Base-by-base conservation (phyloP, 768 basidiomycete species). In the Tephrocybe sp. region DNA sequence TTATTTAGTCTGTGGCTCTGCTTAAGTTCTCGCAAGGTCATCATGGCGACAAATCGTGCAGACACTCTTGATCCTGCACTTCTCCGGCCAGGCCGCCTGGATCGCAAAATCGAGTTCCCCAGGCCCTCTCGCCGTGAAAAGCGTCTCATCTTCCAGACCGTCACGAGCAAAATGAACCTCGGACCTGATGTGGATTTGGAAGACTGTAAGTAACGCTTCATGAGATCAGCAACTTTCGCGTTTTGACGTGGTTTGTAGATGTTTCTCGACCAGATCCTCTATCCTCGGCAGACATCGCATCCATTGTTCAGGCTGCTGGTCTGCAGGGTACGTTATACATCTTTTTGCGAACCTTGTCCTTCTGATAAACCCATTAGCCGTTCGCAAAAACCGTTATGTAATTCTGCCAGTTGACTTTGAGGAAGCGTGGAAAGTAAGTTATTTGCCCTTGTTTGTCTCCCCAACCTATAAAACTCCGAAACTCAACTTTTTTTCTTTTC, bases 21-120 rank as follows among this genome's bases (percentile, higher is more conserved):
- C 7, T 47, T 42, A 24, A 18, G 49, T 16, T 42, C 22, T 23
- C 6, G 4, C 13, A 9, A 97, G 94, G 97, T 99, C 34, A 99
- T 99, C 66, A 98, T 98, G 97, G 97, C 97, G 22, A 99, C 97
- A 36, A 99, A 99, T 72, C 89, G 97, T 59, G 91, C 91, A 39
- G 97, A 99, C 68, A 99, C 97, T 4, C 79, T 99, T 24, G 97
- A 99, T 68, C 97, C 97, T 50, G 97, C 97, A 4, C 74, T 99
- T 34, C 86, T 99, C 29, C 92, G 97, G 60, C 97, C 97, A 33
- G 97, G 97, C 63, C 92, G 97, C 61, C 78, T 99, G 11, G 97
- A 99, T 70, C 77, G 97, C 61, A 99, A 99, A 76, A 99, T 99
- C 59, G 97, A 99, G 68, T 98, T 98, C 73, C 97, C 97, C 3